Evolutionary conservation across 2,329 filamentous ascomycete genomes (phyloP).

Genomic region (Claviceps africana): DNA sequence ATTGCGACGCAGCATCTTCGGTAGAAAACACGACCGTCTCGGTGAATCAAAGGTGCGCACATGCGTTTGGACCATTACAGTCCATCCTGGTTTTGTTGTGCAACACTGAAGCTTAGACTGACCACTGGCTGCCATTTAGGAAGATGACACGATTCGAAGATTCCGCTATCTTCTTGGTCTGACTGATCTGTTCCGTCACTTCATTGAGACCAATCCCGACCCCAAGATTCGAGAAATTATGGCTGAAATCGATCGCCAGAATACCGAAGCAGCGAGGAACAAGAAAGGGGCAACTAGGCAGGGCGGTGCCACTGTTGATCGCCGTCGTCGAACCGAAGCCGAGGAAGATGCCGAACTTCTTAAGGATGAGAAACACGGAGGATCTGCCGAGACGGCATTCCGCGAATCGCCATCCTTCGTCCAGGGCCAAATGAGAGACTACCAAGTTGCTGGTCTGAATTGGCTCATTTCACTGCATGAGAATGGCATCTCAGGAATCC

Average conservation of each 20-base stretch:
- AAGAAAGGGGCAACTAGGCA: conserved; percentile 68
- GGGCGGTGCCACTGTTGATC: conserved; percentile 66
- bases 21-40: conserved; percentile 84
- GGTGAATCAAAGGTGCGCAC: conserved; percentile 73
- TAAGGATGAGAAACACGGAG: conserved; percentile 79
- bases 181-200: conserved; percentile 94
- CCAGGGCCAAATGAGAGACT: conserved; percentile 83
- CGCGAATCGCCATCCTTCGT: conserved; percentile 88
- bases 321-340: conserved; percentile 81
- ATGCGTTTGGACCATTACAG: conserved; percentile 3
- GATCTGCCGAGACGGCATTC: conserved; percentile 78
- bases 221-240: conserved; percentile 90
- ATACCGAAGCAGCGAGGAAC: conserved; percentile 55
- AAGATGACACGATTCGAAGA: conserved; percentile 86
- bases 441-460: conserved; percentile 88
- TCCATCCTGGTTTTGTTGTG: background rate
- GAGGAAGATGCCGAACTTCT: conserved; percentile 87
- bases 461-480: conserved; percentile 97
- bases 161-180: conserved; percentile 91
- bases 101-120: background rate
- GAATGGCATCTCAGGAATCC: conserved; percentile 94
- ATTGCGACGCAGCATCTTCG: conserved; percentile 80
- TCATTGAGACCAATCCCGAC: conserved; percentile 95
- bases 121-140: conserved; percentile 35
- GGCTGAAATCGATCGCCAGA: conserved; percentile 85